Evolutionary conservation across 345 rosid genomes (phyloP).

Genomic region (Passiflora organensis): DNA sequence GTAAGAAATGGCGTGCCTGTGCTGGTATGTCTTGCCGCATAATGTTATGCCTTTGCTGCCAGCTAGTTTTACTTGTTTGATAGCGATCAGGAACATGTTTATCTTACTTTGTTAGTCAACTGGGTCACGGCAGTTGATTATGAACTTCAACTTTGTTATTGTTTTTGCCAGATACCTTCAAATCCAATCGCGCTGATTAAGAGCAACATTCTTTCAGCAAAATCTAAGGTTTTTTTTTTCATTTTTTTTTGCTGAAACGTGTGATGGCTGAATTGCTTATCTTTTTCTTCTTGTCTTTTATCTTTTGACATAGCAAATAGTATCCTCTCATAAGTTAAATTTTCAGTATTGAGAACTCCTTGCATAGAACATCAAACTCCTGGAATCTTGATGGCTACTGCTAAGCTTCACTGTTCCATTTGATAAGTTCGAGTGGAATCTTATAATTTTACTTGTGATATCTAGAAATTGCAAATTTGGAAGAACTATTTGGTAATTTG

Average conservation of each 20-base stretch:
- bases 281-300: not conserved
- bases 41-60: conserved; percentile 9
- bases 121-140: conserved; percentile 7
- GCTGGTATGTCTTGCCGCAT: conserved; percentile 43
- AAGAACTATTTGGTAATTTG: not conserved
- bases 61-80: conserved; percentile 6
- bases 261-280: not conserved
- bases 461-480: not conserved
- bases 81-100: not conserved
- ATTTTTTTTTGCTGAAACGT: conserved; percentile 11
- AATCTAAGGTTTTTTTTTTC: conserved; percentile 70
- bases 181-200: conserved; percentile 60
- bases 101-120: conserved; percentile 2
- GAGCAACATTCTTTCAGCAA: conserved; percentile 68
- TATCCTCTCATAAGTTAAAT: not conserved
- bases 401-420: too few relatives aligned
- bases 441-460: not conserved
- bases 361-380: too few relatives aligned
- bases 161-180: conserved; percentile 60
- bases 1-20: conserved; percentile 73
- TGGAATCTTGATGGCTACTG: too few relatives aligned
- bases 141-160: conserved; percentile 10
- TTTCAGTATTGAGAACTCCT: too few relatives aligned
- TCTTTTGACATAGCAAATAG: not conserved
- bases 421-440: not conserved